Conservation (phyloP, 2,329 filamentous ascomycete genomes). For the Venturia pyrina region DNA sequence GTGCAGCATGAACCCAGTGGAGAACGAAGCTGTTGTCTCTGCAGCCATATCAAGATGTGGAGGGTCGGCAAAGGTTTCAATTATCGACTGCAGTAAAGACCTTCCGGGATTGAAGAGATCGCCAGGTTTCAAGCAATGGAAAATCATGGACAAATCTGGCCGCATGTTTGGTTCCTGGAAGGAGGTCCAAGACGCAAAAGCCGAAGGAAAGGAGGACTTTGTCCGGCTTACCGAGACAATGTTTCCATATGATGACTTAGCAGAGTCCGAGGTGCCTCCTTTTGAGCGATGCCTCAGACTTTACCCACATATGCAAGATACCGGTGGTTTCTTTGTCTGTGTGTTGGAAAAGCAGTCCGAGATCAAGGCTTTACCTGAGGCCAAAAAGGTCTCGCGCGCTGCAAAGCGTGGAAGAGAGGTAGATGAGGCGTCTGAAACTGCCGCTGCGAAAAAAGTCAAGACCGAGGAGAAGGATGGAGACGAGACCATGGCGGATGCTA, state of each 20-base stretch:
- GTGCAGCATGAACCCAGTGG: constrained; percentile 96
- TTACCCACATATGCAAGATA: constrained; percentile 92
- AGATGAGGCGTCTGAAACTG: not conserved
- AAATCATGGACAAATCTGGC: constrained; percentile 78
- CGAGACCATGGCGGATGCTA: constrained; percentile 2
- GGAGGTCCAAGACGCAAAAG: constrained; percentile 62
- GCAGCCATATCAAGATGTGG: constrained; percentile 86
- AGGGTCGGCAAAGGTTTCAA: constrained; percentile 67
- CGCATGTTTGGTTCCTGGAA: constrained; percentile 73
- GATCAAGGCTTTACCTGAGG: constrained; percentile 66
- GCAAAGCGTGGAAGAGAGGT: not conserved
- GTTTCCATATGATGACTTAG: constrained; percentile 58
- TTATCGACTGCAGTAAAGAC: constrained; percentile 72
- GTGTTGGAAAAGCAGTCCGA: constrained; percentile 87
- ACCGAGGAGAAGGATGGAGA: not conserved
- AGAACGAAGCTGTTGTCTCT: constrained; percentile 88
- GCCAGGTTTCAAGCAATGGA: constrained; percentile 73
- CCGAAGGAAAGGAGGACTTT: constrained; percentile 51
- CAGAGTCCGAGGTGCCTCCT: constrained; percentile 52
- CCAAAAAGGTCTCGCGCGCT: constrained; percentile 27
- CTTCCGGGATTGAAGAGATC: constrained; percentile 67
- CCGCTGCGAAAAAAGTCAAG: not conserved
- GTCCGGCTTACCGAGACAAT: constrained; percentile 67
- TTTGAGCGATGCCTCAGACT: constrained; percentile 87
- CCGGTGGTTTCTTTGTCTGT: constrained; percentile 94